phyloP scores from a whole-genome alignment of 75 land plant species.

The Selaginella tamariscina region DNA sequence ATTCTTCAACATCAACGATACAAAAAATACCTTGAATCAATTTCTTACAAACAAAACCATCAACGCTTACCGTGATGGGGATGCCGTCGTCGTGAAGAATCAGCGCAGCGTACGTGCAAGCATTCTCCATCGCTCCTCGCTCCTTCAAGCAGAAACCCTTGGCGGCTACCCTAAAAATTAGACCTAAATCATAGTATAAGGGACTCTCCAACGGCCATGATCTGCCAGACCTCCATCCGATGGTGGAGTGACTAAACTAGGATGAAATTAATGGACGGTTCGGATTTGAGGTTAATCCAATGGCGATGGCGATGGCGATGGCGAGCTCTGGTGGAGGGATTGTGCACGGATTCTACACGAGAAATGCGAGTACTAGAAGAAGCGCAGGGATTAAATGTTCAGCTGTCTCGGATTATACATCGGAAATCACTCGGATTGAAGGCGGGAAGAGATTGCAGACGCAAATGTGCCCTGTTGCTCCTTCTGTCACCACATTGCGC shows the following conservation, averaged over 20 bases:
- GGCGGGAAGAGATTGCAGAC: constrained; percentile 33
- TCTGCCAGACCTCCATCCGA: neutral
- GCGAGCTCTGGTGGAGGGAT: neutral
- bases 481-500: constrained; percentile 28
- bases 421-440: neutral
- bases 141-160: neutral
- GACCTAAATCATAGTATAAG: neutral
- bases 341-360: neutral
- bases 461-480: constrained; percentile 24
- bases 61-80: constrained; percentile 29
- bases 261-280: neutral
- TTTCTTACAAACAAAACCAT: neutral
- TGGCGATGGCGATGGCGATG: neutral
- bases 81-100: constrained; percentile 42
- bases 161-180: neutral
- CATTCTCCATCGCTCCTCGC: constrained; percentile 17
- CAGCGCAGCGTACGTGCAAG: constrained; percentile 37
- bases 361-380: neutral
- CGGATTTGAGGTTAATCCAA: neutral
- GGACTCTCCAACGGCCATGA: neutral
- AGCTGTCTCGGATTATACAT: neutral
- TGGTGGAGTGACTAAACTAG: neutral
- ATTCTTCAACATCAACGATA: no score
- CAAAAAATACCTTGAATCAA: neutral
- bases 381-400: no score